A percentile compares a stretch with the other conserved stretches of the same genome.
These are phyloP conservation scores for Starmerella bombi DNA, from an alignment of 805 yeast species.

Conservation along the genomic window DNA sequence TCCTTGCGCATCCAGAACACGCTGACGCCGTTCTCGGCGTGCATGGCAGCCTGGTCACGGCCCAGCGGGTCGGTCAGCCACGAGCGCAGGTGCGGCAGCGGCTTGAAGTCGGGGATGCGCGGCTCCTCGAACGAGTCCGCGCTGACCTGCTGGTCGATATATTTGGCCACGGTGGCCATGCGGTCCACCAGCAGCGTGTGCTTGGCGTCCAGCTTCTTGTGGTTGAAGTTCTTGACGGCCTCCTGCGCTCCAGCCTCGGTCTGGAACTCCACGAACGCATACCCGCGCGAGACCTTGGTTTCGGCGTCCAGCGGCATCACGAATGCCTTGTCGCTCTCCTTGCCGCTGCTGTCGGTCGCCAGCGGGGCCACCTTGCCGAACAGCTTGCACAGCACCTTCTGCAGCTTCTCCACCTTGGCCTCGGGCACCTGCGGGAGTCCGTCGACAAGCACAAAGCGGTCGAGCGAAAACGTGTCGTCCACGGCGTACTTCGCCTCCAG, in stretches of 20 bases:
- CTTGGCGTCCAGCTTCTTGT: conserved; percentile 84
- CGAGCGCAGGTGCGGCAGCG: conserved; percentile 68
- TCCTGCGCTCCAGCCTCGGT: conserved; percentile 52
- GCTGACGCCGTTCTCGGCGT: conserved; percentile 66
- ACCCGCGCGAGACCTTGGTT: conserved; percentile 71
- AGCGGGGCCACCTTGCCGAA: conserved; percentile 69
- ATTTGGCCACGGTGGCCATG: conserved; percentile 32
- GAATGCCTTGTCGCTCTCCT: conserved; percentile 27
- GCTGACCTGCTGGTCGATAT: conserved; percentile 34
- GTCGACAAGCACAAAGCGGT: conserved; percentile 71
- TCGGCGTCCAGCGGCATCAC: conserved; percentile 55
- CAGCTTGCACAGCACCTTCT: conserved; percentile 72
- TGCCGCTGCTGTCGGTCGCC: conserved; percentile 35
- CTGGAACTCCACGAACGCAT: conserved; percentile 65
- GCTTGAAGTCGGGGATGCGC: conserved; percentile 51
- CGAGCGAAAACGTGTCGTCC: conserved; percentile 47
- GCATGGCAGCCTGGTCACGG: conserved; percentile 80
- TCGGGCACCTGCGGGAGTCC: conserved; percentile 96
- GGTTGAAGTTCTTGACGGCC: conserved; percentile 69
- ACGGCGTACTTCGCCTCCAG: conserved; percentile 64
- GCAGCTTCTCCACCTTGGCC: conserved; percentile 66
- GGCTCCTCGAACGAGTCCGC: conserved; percentile 57
- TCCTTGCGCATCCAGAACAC: conserved; percentile 73
- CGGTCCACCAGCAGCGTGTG: conserved; percentile 80
- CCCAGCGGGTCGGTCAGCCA: conserved; percentile 85